Evolutionary conservation across 768 basidiomycete genomes (phyloP).

Genomic region (Mrakia blollopis): DNA sequence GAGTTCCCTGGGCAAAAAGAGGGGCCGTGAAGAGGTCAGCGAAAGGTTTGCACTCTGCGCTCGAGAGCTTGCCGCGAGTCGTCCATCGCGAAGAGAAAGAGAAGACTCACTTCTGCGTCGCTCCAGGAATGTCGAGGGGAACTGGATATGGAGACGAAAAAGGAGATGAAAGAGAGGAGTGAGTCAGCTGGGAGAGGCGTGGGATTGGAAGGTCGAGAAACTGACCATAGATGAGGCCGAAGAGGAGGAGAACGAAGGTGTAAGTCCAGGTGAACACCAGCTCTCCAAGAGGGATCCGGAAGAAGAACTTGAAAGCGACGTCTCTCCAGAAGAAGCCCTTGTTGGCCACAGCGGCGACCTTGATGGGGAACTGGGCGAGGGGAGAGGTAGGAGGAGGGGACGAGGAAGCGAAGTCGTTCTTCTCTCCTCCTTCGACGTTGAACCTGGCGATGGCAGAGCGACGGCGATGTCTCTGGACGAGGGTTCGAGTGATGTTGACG

Average conservation of each 20-base stretch:
- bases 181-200: neutral
- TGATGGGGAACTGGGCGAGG: neutral
- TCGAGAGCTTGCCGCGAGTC: neutral
- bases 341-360: neutral
- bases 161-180: neutral
- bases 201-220: slow-evolving; percentile 1
- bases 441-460: neutral
- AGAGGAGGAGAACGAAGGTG: slow-evolving; percentile 48
- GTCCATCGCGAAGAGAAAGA: neutral
- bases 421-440: neutral
- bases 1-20: neutral
- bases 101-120: neutral
- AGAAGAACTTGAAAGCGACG: slow-evolving; percentile 20
- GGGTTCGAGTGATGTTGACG: slow-evolving; percentile 14
- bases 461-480: neutral
- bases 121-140: neutral
- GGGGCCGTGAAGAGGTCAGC: neutral
- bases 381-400: neutral
- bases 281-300: slow-evolving; percentile 47
- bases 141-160: neutral
- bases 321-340: slow-evolving; percentile 18
- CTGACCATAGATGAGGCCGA: slow-evolving; percentile 24
- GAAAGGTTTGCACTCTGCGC: slow-evolving; percentile 32
- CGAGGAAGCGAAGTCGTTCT: slow-evolving; percentile 20
- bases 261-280: slow-evolving; percentile 52